These are phyloP conservation scores for Lactarius sp. DNA, from an alignment of 768 basidiomycete genomes.

Conservation along the genomic window DNA sequence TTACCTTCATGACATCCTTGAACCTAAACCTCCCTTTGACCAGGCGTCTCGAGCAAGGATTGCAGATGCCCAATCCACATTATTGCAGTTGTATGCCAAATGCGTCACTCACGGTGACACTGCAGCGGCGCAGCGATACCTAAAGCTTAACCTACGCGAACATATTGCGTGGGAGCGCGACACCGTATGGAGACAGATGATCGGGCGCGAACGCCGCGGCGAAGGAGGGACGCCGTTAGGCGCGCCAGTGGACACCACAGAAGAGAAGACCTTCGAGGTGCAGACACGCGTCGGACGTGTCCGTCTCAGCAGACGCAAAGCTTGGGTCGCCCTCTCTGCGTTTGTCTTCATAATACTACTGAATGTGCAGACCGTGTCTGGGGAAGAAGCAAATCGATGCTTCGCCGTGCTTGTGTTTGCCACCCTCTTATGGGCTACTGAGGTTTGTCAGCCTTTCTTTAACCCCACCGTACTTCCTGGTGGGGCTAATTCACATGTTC, in stretches of 20 bases:
- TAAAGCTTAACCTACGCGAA: constrained; percentile 83
- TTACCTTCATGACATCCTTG: constrained; percentile 70
- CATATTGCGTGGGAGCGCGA: constrained; percentile 97
- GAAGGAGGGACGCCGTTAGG: constrained; percentile 33
- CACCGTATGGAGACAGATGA: constrained; percentile 97
- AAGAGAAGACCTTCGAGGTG: constrained; percentile 45
- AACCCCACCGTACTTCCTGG: background rate
- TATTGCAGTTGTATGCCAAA: constrained; percentile 75
- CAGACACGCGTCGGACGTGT: constrained; percentile 64
- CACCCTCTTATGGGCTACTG: constrained; percentile 94
- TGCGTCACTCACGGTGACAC: constrained; percentile 76
- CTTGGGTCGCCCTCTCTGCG: constrained; percentile 55
- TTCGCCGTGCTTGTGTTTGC: constrained; percentile 86
- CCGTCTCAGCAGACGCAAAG: constrained; percentile 55
- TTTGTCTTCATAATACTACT: constrained; percentile 56
- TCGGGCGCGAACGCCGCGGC: constrained; percentile 72
- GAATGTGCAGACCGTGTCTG: constrained; percentile 53
- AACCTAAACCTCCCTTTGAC: constrained; percentile 63
- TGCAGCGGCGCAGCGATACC: constrained; percentile 66
- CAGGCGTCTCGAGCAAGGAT: constrained; percentile 57
- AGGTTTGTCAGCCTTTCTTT: constrained; percentile 47
- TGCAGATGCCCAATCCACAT: constrained; percentile 48
- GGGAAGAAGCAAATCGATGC: constrained; percentile 76
- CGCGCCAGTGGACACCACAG: constrained; percentile 32
- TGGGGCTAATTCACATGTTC: background rate